Base-by-base conservation (phyloP, 2,329 filamentous ascomycete species). In the Fusarium floridanum region DNA sequence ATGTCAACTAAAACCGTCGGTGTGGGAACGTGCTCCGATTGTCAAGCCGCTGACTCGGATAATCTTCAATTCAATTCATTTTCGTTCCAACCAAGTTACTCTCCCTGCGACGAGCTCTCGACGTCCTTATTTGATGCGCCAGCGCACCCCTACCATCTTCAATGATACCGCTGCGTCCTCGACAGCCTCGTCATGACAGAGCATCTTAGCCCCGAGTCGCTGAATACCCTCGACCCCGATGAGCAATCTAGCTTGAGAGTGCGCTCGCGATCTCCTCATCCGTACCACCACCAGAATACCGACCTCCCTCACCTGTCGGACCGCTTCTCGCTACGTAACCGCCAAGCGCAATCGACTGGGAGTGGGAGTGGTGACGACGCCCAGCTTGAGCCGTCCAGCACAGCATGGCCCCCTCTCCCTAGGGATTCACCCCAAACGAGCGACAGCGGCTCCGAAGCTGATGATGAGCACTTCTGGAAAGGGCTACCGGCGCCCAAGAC, bases 381-480 rank as follows among this genome's bases (percentile, higher is more conserved):
- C 65, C 64, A 68, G 64, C 72, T 68, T 61, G 72, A 71, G 32
- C 66, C 69, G n/a, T 79, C 80, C 34, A 76, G 76, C 9, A 76
- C 77, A 27, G 63, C 66, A n/a, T 77, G 68, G 59, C 70, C 77
- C n/a, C 75, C 78, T 53, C 83, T 85, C 72, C 82, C 84, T 67
- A 87, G 86, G 73, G 88, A 89, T 61, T 90, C 89, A 6, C 87
- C 88, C 1, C 88, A 91, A 2, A 90, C 90, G 12, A 98, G 94
- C 82, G 95, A 98, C 76, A 98, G 95, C 81, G 96, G 96, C 27
- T 97, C 95, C 20, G 96, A 98, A 81, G 96, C 96, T 43, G 96
- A 98, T 79, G 96, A 98, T 84, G 96, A 98, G 82, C 93, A 95
- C 73, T 92, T 96, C 76, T 86, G 98, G 66, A 97, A 93, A 81